Evolutionary conservation across 2,329 filamentous ascomycete genomes (phyloP), one percentile per base, ranked within the genome.

Genomic region (Cladosporium austrohemisphaericum): DNA sequence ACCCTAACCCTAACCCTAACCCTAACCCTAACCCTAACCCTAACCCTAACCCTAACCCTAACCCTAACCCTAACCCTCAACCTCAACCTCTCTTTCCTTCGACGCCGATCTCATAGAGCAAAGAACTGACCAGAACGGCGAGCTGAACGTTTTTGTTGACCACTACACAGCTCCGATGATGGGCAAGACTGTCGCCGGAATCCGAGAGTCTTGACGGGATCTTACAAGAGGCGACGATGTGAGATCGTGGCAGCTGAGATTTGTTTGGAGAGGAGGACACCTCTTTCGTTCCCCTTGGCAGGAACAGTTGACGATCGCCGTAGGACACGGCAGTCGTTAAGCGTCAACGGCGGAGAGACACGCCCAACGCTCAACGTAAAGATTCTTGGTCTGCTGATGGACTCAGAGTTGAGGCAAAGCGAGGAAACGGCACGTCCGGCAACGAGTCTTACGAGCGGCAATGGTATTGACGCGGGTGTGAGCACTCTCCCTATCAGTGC

Each of bases 201-300:
- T 20, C 10, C 14, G 9, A 14, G 7, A 22, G 36, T 22, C 18
- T 40, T 22, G 6, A 22, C 3, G 11, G 16, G 5, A 20, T 40
- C 20, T 14, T 22, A 14, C 19, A 22, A 11, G 2, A 5, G 6
- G 36, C 36, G 4, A 43, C 28, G 48, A 13, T 7, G n/a, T 51
- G 41, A 33, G 41, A 51, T 40, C 37, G 25, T 16, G 29, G 43
- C 16, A 66, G 64, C 52, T 59, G 65, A 33, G 63, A 61, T 20
- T 58, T 52, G 8, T 68, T 68, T 54, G 55, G 66, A 50, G 59
- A 57, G 14, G 57, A 62, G 14, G 68, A 68, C 57, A 69, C 60
- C 41, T 55, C 56, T 9, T 61, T 66, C 29, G 65, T 67, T 57
- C 57, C 68, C 55, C 65, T 69, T 50, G 62, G 63, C 4, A 36